Conservation (phyloP, 345 rosid genomes). For the Moringa oleifera region DNA sequence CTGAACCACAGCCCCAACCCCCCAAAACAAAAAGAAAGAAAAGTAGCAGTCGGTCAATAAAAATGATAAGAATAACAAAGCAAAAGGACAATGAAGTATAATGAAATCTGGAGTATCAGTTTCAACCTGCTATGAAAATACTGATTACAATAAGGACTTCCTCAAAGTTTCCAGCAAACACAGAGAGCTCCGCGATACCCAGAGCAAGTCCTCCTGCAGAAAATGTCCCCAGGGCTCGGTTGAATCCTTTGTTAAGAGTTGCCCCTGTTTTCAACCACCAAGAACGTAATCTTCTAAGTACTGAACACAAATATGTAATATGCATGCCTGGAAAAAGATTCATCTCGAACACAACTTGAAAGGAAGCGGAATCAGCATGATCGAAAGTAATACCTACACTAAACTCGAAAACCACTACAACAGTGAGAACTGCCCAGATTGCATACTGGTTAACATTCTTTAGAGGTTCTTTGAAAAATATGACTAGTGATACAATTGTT, state of each 20-base stretch:
- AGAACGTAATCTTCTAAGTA: not conserved
- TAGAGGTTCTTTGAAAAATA: conserved; percentile 56
- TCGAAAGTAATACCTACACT: conserved; percentile 48
- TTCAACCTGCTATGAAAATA: conserved; percentile 74
- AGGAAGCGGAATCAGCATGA: not conserved
- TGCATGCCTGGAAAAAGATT: not conserved
- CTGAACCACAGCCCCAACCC: conserved; percentile 21
- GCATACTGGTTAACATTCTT: conserved; percentile 43
- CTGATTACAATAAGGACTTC: conserved; percentile 46
- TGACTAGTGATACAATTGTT: conserved; percentile 41
- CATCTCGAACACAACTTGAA: too few species aligned
- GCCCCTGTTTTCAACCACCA: conserved; percentile 40
- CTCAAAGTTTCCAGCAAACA: conserved; percentile 34
- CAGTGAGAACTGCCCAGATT: conserved; percentile 86
- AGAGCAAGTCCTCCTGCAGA: conserved; percentile 84
- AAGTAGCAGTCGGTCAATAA: conserved; percentile 4
- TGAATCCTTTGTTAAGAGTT: conserved; percentile 82
- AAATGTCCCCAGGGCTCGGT: conserved; percentile 79
- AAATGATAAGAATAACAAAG: not conserved
- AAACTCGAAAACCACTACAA: conserved; percentile 83
- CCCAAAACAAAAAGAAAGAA: not conserved
- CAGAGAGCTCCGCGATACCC: conserved; percentile 61
- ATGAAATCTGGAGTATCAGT: too few species aligned
- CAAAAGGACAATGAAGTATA: not conserved
- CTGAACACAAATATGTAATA: not conserved